Evolutionary conservation across 176 grass and related monocot genomes (phyloP).

Genomic region (Zizania latifolia): DNA sequence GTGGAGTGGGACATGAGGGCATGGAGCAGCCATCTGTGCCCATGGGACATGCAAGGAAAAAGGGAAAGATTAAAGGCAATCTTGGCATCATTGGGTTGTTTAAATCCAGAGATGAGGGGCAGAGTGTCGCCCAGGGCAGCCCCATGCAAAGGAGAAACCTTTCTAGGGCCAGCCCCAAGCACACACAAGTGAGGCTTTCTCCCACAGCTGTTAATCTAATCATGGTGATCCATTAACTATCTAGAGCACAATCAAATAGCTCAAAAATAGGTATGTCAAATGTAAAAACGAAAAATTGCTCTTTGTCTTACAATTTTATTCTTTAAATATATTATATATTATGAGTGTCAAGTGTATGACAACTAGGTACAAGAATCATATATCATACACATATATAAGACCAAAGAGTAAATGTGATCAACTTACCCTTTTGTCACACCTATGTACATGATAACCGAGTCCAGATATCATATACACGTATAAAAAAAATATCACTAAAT

Average conservation of each 20-base stretch:
- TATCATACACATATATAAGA: too few species aligned
- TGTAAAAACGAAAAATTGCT: too few species aligned
- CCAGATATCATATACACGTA: too few species aligned
- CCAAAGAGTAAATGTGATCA: too few species aligned
- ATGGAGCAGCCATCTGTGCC: background rate
- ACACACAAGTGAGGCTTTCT: background rate
- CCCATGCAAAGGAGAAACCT: background rate
- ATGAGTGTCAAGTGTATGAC: too few species aligned
- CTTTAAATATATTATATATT: too few species aligned
- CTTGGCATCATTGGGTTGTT: slow-evolving; percentile 24
- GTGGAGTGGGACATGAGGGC: background rate
- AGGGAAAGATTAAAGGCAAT: slow-evolving; percentile 19
- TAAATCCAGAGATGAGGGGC: slow-evolving; percentile 15
- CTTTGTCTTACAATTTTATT: too few species aligned
- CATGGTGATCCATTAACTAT: background rate
- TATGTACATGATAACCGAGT: too few species aligned
- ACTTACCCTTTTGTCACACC: too few species aligned
- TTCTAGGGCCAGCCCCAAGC: background rate
- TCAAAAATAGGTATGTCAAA: background rate
- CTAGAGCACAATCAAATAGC: background rate
- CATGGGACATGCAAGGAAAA: background rate
- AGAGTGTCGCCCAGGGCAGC: background rate
- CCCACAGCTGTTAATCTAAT: background rate
- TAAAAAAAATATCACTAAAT: too few species aligned
- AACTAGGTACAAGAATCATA: too few species aligned